phyloP scores from a whole-genome alignment of 129 eudicot genomes.

The Cynara cardunculus region DNA sequence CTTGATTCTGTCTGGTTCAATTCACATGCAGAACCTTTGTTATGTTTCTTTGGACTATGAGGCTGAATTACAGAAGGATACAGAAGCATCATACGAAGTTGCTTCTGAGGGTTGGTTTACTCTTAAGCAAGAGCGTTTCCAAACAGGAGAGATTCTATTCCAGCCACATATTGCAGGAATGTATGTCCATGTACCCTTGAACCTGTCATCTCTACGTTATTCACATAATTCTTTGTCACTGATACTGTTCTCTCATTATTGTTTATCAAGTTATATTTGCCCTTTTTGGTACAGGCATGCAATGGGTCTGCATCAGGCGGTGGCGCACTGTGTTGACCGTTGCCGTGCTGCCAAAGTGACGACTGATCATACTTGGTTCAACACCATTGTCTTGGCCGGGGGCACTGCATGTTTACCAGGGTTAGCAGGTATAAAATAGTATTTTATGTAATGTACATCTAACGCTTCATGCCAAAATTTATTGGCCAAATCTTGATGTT shows the following conservation, averaged over 20 bases:
- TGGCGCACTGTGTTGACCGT: conserved; percentile 81
- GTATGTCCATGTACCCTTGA: conserved; percentile 35
- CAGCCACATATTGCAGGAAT: conserved; percentile 68
- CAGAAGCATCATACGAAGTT: conserved; percentile 45
- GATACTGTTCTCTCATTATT: conserved; percentile 7
- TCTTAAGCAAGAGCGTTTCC: conserved; percentile 61
- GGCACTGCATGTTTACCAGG: conserved; percentile 94
- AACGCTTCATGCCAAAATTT: not conserved
- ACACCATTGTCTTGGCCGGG: conserved; percentile 79
- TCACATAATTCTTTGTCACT: not conserved
- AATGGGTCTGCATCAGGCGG: conserved; percentile 84
- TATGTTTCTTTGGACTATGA: conserved; percentile 69
- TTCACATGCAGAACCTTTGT: conserved; percentile 54
- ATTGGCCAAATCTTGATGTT: not conserved
- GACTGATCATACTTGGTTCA: conserved; percentile 74
- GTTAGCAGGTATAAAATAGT: conserved; percentile 54
- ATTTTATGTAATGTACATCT: not conserved
- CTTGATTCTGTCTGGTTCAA: conserved; percentile 13
- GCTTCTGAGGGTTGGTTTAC: conserved; percentile 48
- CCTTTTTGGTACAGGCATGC: conserved; percentile 50
- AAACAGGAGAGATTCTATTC: conserved; percentile 68
- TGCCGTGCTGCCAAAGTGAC: conserved; percentile 75
- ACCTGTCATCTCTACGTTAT: not conserved
- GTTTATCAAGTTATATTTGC: not conserved
- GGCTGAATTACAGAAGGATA: conserved; percentile 56